Evolutionary conservation across 139 green algal genomes (phyloP).

Genomic region (Tetradesmus obliquus): DNA sequence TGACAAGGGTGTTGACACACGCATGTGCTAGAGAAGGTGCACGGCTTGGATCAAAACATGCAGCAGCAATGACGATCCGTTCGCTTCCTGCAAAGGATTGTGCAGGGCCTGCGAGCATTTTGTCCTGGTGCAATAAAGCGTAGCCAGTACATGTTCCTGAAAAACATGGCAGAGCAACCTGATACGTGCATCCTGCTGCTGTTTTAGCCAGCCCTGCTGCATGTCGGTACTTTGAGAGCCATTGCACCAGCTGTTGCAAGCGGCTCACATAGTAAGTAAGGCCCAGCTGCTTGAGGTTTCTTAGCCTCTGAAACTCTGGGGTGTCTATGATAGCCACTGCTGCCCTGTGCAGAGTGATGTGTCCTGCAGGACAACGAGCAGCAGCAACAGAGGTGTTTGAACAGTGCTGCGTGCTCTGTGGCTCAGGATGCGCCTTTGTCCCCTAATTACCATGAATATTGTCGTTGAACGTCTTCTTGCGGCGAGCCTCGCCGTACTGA

Average conservation of each 20-base stretch:
- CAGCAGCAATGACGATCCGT: too few relatives aligned
- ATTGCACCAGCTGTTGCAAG: neutral
- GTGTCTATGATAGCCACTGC: slow-evolving; percentile 83
- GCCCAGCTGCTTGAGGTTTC: slow-evolving; percentile 90
- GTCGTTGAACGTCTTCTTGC: slow-evolving; percentile 73
- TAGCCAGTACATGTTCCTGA: neutral
- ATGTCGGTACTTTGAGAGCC: neutral
- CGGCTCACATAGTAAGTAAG: slow-evolving; percentile 56
- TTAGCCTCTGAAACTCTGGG: slow-evolving; percentile 86
- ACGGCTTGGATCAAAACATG: neutral
- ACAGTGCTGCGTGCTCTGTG: neutral
- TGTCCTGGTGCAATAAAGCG: too few relatives aligned
- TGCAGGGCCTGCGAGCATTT: too few relatives aligned
- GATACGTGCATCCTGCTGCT: neutral
- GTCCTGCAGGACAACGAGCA: slow-evolving; percentile 11
- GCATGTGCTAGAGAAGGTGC: neutral
- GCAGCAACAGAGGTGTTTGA: neutral
- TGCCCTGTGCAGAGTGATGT: slow-evolving; percentile 59
- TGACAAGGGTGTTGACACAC: neutral
- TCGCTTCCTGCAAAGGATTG: too few relatives aligned
- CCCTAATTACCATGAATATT: slow-evolving; percentile 64
- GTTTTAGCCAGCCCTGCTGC: neutral
- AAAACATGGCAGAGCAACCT: neutral
- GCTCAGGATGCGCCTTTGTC: neutral
- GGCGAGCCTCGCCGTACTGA: neutral